These are phyloP conservation scores for Grosmannia penicillata DNA, from an alignment of 2,329 filamentous ascomycete species.

Conservation along the genomic window DNA sequence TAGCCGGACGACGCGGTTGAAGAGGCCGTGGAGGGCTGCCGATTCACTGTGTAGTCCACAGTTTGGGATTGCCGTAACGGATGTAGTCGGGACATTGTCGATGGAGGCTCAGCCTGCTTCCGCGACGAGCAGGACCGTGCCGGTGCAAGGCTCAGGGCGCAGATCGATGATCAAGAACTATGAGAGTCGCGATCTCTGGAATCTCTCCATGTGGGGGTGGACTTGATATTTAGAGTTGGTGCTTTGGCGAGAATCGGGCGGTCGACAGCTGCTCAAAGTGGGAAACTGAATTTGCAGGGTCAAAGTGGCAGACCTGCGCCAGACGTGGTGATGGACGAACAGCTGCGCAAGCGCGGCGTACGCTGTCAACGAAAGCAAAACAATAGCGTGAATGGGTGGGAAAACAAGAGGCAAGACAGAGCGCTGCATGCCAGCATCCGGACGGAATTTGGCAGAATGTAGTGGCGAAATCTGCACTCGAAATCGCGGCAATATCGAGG, in stretches of 20 bases:
- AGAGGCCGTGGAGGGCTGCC: conserved; percentile 55
- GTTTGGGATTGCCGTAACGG: conserved; percentile 43
- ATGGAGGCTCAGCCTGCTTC: not conserved
- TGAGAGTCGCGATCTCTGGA: too few relatives aligned
- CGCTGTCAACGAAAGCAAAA: conserved; percentile 1
- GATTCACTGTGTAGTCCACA: conserved; percentile 32
- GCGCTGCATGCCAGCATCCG: conserved; percentile 8
- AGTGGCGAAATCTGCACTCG: not conserved
- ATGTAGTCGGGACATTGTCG: conserved; percentile 43
- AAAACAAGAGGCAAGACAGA: conserved; percentile 1
- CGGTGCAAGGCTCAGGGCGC: too few relatives aligned
- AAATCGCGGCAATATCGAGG: conserved; percentile 1
- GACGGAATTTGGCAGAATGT: conserved; percentile 1
- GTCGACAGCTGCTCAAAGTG: not conserved
- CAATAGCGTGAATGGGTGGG: not conserved
- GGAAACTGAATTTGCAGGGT: not conserved
- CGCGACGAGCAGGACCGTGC: conserved; percentile 1
- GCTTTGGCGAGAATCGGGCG: too few relatives aligned
- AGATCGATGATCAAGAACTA: not conserved
- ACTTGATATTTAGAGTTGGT: too few relatives aligned
- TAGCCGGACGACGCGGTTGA: conserved; percentile 58
- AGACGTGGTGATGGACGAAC: not conserved
- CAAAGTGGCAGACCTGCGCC: not conserved
- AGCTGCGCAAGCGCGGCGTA: not conserved
- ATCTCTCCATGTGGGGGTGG: conserved; percentile 6